Base-by-base conservation (phyloP, 352 stramenopile genomes). In the Globisporangium irregulare region DNA sequence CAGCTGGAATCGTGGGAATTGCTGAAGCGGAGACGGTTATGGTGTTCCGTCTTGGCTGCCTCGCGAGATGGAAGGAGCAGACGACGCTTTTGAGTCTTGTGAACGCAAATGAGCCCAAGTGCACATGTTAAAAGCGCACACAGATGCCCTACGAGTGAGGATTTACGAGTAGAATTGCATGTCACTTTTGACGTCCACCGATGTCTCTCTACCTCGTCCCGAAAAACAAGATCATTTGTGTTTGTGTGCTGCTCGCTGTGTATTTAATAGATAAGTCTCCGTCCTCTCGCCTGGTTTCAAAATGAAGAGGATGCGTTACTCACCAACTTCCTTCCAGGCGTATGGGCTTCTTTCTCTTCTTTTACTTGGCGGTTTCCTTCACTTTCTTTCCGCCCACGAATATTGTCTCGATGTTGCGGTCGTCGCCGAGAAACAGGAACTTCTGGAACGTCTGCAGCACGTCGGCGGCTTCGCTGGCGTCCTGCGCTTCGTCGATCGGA, bases 381-480 rank as follows among this genome's bases (percentile, higher is more conserved):
- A 94, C 77, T 54, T 77, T 64, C 56, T 74, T 80, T 5, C 85
- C 87, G 20, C 71, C 63, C 7, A 98, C 92, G 68, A 93, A 98
- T 48, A 98, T 89, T 60, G 79, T 67, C 53, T 81, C 72, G 51
- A 98, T 93, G 74, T 97, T 97, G 71, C 92, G 85, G 75, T 98
- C 92, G 72, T 98, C 92, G 32, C 91, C 92, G 1, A 96, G 69
- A 62, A 95, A 97, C 12, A 97, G 51, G 64, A 98, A 94, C 75
- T 98, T 97, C 65, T 98, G 87, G 69, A 98, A 97, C 25, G 73
- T 77, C 53, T 87, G 79, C 55, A 92, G 68, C 24, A 85, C 69
- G 60, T 94, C 80, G 1, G 67, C 68, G 20, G 72, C 69, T 36
- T 93, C 80, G 9, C 63, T 54, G 0, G 74, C 63, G 41, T 91